Evolutionary conservation across 257 asterid genomes (phyloP), one percentile per base, ranked within the genome.

Genomic region (Petrea volubilis): DNA sequence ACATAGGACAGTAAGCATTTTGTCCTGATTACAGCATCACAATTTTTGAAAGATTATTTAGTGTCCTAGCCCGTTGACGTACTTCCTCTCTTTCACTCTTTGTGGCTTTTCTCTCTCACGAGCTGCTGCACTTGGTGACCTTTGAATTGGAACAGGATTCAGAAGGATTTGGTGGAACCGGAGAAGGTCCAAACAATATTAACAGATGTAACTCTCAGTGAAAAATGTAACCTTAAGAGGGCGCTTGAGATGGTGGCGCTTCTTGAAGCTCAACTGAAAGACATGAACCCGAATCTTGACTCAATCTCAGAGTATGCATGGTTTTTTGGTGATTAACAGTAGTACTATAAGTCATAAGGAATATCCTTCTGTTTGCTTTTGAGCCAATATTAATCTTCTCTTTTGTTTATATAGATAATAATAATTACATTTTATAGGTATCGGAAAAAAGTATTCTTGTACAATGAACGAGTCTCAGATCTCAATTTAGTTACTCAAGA

Each of bases 221-320:
- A 83, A 66, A 52, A 80, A 70, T 81, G 79, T 74, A 91, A 83
- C 73, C 93, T 92, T 74, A 87, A 81, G 80, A 79, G 80, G 75
- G 91, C 91, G 66, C 90, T 95, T 47, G 98, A 90, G 84, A 88
- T 74, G 87, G 93, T 92, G 82, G 86, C 91, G 15, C 90, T 95
- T 68, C 90, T 95, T 61, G 97, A 92, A 73, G 97, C 98, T 70
- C 98, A 92, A 82, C 75, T 92, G 80, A 90, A 90, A 74, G 99
- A 95, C 77, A 87, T 92, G 96, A 95, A 81, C 74, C 99, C 99
- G 31, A 95, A 95, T 83, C 98, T 92, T 44, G 99, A 92, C 75
- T 92, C 98, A 23, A 92, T 95, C 21, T 66, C 99, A 64, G 99
- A 95, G 99, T 95, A 95, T 34, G 85, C 59, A 24, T 51, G 36